Evolutionary conservation across 2,329 filamentous ascomycete species (phyloP), one percentile per base, ranked within the genome.

Genomic region (Colletotrichum camelliae): DNA sequence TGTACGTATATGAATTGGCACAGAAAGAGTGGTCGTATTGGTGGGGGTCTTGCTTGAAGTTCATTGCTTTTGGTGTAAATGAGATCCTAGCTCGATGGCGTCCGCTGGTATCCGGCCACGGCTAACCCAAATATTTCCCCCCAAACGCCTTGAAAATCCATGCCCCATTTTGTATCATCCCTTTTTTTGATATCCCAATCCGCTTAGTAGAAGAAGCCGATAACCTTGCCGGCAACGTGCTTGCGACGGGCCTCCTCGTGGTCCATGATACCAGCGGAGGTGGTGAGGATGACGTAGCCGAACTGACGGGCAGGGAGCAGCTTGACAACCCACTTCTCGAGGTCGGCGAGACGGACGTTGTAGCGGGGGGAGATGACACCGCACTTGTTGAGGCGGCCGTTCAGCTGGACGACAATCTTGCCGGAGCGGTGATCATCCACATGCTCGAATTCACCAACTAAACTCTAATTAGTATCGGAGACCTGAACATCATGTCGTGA

Each of bases 261-360:
- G 91, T 99, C 97, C 96, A 99, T 98, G 89, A 99, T 99, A 88
- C 97, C 72, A 67, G 72, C 75, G 31, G 74, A 76, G 52, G 74
- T 99, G 88, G 97, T 99, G 85, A 99, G 94, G 89, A 99, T 96
- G 86, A 99, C 95, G 91, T 96, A 98, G 86, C 97, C 97, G 92
- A 99, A 99, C 91, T 99, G 97, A 98, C 97, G 97, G 81, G 97
- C 96, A 81, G 97, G 97, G 80, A 99, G 93, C 86, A 99, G 94
- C 93, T 98, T 98, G 90, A 98, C 95, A 84, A 98, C 96, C 97
- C 97, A 99, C 93, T 98, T 98, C 95, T 99, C 97, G 86, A 99
- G 93, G 84, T 99, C 97, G 85, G 92, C 90, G 85, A 99, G 96
- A 88, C 96, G 96, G 89, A 99, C 95, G 93, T 98, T 98, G 95